A percentile compares a stretch with the other conserved stretches of the same genome.
Evolutionary conservation across 257 asterid species (phyloP).

Genomic region (Nicotiana paniculata): DNA sequence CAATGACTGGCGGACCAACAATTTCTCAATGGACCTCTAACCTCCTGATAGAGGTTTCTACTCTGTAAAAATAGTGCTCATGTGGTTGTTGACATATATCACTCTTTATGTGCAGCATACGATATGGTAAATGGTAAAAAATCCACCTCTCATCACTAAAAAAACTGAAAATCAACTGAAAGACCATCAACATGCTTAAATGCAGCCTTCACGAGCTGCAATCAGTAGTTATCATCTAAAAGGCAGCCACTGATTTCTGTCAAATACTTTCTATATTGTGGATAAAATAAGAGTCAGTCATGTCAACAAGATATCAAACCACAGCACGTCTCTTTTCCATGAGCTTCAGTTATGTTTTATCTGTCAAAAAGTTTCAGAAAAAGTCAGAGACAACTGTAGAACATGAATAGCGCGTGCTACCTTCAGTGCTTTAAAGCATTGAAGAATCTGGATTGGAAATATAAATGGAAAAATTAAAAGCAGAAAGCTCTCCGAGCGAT

Average conservation of each 20-base stretch:
- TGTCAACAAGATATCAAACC: conserved; percentile 10
- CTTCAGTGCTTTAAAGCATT: not conserved
- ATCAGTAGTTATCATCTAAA: conserved; percentile 58
- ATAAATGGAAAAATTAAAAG: not conserved
- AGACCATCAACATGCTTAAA: conserved; percentile 77
- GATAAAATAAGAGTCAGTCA: conserved; percentile 14
- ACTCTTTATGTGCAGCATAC: conserved; percentile 42
- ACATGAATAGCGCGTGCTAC: not conserved
- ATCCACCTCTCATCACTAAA: conserved; percentile 59
- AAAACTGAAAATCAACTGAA: conserved; percentile 55
- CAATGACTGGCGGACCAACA: conserved; percentile 21
- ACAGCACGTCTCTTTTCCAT: conserved; percentile 4
- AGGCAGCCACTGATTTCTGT: conserved; percentile 26
- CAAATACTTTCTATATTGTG: conserved; percentile 22
- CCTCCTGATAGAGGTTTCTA: conserved; percentile 54
- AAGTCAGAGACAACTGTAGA: conserved; percentile 11
- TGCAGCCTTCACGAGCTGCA: conserved; percentile 97
- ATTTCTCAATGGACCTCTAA: conserved; percentile 50
- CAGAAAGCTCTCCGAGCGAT: not conserved
- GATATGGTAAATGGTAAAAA: conserved; percentile 48
- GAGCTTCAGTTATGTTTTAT: conserved; percentile 20
- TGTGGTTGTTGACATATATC: conserved; percentile 37
- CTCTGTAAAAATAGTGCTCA: conserved; percentile 62
- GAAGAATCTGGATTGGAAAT: not conserved
- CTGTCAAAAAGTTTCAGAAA: conserved; percentile 27